Evolutionary conservation across 192 early-diverging fungal species (phyloP).

Genomic region (Radiomyces spectabilis): DNA sequence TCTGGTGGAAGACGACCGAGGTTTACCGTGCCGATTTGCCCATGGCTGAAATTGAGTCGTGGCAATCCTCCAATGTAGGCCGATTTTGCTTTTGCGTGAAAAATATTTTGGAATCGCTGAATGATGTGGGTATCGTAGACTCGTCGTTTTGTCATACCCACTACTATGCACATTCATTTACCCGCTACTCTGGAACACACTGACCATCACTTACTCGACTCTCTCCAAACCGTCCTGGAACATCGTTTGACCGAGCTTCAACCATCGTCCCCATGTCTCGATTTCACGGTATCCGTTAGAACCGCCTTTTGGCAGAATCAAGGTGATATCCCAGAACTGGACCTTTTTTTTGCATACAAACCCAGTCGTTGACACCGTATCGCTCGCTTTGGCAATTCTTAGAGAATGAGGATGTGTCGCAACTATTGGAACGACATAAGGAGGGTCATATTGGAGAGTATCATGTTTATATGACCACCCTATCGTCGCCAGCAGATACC

Average conservation of each 20-base stretch:
- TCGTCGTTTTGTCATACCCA: neutral
- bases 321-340: no score
- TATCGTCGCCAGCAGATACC: neutral
- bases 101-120: neutral
- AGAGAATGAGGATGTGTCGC: neutral
- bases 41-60: conserved; percentile 48
- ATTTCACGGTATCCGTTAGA: no score
- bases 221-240: no score
- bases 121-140: neutral
- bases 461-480: neutral
- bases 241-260: no score
- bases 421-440: neutral
- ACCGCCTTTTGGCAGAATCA: no score
- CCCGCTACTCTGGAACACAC: neutral
- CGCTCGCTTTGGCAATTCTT: no score
- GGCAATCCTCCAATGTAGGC: conserved; percentile 41
- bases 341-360: no score
- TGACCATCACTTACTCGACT: no score
- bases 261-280: no score
- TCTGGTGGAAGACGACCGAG: conserved; percentile 79
- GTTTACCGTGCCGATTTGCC: conserved; percentile 73
- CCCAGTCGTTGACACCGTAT: no score
- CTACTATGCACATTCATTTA: neutral
- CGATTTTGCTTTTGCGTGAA: neutral
- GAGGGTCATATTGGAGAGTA: neutral